Conservation (phyloP, 768 basidiomycete genomes). For the Pleurotus cornucopiae region DNA sequence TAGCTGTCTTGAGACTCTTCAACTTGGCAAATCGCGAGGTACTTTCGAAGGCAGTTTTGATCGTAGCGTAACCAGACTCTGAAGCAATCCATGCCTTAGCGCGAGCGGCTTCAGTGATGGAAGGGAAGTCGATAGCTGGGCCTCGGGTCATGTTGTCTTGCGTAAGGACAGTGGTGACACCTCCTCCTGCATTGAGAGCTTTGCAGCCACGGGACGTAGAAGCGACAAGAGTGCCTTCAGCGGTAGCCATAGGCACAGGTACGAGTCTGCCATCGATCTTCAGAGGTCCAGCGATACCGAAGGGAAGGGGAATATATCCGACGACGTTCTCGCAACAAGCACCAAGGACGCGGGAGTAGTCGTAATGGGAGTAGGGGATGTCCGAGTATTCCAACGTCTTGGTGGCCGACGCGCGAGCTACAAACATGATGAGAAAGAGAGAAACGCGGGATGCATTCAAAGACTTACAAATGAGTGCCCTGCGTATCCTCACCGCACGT, state of each 20-base stretch:
- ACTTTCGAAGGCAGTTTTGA: constrained; percentile 87
- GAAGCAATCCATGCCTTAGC: constrained; percentile 87
- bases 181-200: constrained; percentile 93
- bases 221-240: constrained; percentile 98
- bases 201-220: constrained; percentile 98
- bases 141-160: constrained; percentile 98
- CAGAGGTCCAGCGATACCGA: constrained; percentile 95
- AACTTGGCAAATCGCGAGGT: constrained; percentile 92
- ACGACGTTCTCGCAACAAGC: constrained; percentile 99
- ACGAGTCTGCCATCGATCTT: constrained; percentile 80
- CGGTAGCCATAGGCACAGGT: constrained; percentile 98
- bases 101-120: constrained; percentile 69
- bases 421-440: constrained; percentile 6
- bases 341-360: constrained; percentile 90
- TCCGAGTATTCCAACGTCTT: constrained; percentile 81
- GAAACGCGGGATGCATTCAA: neutral
- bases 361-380: constrained; percentile 81
- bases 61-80: constrained; percentile 67
- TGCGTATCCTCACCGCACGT: constrained; percentile 80
- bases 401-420: constrained; percentile 82
- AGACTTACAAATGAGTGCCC: constrained; percentile 85
- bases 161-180: constrained; percentile 89
- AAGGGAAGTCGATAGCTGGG: constrained; percentile 96
- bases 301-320: constrained; percentile 93
- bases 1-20: constrained; percentile 77